Base-by-base conservation (phyloP, 768 basidiomycete species). In the Lactarius deliciosus region DNA sequence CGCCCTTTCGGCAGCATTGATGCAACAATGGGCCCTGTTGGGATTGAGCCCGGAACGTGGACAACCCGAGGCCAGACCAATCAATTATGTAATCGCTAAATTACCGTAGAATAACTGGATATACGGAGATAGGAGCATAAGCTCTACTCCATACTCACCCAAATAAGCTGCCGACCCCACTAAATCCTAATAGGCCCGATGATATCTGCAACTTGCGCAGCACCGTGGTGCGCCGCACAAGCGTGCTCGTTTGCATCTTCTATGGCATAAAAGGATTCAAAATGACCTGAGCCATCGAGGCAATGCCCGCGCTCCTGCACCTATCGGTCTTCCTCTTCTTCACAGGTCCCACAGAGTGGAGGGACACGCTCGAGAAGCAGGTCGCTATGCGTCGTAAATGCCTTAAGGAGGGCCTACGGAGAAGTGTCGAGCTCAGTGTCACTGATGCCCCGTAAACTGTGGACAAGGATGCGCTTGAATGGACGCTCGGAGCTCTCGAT, bases 271-370 rank as follows among this genome's bases (percentile, higher is more conserved):
- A 64, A 16, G 5, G 10, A 40, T 43, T 40, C 57, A 2, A 7
- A 45, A 28, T 25, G 32, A 28, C 20, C 20, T 41, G 32, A 0
- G 7, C 28, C 28, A 16, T 57, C 38, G 38, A 57, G 16, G 20
- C 25, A 9, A 34, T 45, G 30, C 40, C 38, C 36, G 28, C 32
- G 1, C 36, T 60, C n/a, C 32, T 68, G 5, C 64, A 66, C 18
- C 16, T 65, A 41, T 60, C 55, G 38, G 13, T 66, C 15, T 58
- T 61, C 64, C 47, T 68, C 41, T 68, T 61, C 45, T 38, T 61
- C 20, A 34, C 18, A 0, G 67, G 67, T 30, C 67, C 20, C 22
- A 16, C 55, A 25, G 38, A 47, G 18, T 38, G 22, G 55, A 50
- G 54, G 25, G 28, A 50, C 4, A 20, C 25, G 1, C 28, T 57